Percentiles rank a stretch among this genome's conserved stretches.
Conservation (phyloP, 164 flowering plant genomes). For the Chimonanthus salicifolius region DNA sequence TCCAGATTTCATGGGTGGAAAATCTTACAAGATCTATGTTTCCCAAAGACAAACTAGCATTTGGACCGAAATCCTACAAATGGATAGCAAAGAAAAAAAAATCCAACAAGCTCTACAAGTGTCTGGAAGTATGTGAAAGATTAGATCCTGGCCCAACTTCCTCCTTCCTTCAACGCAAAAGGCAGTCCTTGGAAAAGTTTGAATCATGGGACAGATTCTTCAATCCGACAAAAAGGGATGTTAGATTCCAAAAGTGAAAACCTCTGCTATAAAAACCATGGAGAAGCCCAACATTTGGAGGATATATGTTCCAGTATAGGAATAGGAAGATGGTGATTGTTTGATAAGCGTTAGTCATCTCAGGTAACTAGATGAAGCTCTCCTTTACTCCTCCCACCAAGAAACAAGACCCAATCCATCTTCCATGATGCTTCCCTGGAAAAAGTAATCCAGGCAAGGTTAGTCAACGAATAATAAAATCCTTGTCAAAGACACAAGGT, state of each 20-base stretch:
- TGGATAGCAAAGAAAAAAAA: too few relatives aligned
- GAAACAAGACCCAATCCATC: conserved; percentile 10
- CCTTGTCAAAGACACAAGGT: background rate
- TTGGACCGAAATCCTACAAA: too few relatives aligned
- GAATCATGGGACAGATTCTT: background rate
- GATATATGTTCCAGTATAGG: background rate
- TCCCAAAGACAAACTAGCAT: too few relatives aligned
- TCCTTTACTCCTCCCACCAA: conserved; percentile 9
- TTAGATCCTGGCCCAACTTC: too few relatives aligned
- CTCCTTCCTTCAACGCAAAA: too few relatives aligned
- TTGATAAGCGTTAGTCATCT: background rate
- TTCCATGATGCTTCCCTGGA: conserved; percentile 6
- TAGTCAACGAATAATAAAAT: background rate
- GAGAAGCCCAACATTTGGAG: background rate
- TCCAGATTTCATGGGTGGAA: too few relatives aligned
- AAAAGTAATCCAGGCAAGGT: background rate
- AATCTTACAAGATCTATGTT: too few relatives aligned
- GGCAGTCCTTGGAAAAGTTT: background rate
- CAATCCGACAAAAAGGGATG: background rate
- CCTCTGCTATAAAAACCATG: background rate
- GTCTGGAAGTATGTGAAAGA: too few relatives aligned
- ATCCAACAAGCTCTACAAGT: too few relatives aligned
- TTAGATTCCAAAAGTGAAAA: background rate
- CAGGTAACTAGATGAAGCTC: background rate
- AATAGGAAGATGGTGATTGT: background rate